Base-by-base conservation (phyloP, 2,329 filamentous ascomycete genomes). In the Epichloe sp. region DNA sequence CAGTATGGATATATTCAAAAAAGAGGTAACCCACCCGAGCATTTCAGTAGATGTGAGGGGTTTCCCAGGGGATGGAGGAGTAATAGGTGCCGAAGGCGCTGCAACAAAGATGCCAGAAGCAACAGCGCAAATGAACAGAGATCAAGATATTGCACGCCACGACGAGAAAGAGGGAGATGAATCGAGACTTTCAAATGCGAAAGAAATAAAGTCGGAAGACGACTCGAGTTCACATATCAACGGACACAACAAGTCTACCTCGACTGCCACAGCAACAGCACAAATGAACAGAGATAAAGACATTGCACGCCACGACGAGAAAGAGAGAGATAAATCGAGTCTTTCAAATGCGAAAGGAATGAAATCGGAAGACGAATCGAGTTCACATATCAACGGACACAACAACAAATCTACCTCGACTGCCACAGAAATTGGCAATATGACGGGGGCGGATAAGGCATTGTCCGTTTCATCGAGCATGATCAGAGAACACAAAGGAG, bases 1-100 rank as follows among this genome's bases (percentile, higher is more conserved):
- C 23, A 40, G 44, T 14, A 38, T 34, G 12, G 54, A 55, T 26
- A 43, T 57, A n/a, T 34, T 46, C 14, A 36, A 23, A 36, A 36
- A 36, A 8, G 34, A 37, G 4, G 2, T 23, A 3, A 7, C 31
- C 7, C 17, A 11, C 14, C 19, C 5, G 5, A n/a, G 37, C 40
- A 43, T 4, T 11, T 4, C 31, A 43, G 34, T 23, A 21, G 6
- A 23, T 44, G 8, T 11, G 11, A 36, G 8, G 12, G 15, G 10
- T n/a, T 17, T 4, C 3, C 21, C 4, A 19, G n/a, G 21, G 6
- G 31, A 11, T 31, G 35, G 8, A 47, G 6, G 15, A 31, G 15
- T 11, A 4, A 19, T n/a, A 19, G 21, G n/a, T 7, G 21, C 7
- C 7, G 36, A 23, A 35, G 6, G 5, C 44, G 14, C 11, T 37